Percentiles rank a stretch among this genome's conserved stretches.
phyloP scores from a whole-genome alignment of 208 protist species.

The Leishmania martiniquensis region DNA sequence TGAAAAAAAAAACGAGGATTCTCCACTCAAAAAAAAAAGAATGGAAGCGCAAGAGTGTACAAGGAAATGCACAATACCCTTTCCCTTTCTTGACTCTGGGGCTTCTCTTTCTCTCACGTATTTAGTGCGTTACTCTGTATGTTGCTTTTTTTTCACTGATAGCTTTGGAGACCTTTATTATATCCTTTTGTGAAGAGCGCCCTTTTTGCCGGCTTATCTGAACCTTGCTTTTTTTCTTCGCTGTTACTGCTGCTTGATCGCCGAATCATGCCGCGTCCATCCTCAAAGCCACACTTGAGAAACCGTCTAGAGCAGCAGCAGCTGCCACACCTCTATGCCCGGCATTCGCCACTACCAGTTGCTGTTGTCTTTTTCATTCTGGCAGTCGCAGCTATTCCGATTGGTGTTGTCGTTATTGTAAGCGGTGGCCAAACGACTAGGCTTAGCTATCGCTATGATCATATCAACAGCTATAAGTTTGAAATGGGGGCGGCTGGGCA shows the following conservation, averaged over 20 bases:
- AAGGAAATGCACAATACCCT: too few species aligned
- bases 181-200: background rate
- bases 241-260: background rate
- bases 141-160: too few species aligned
- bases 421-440: constrained; percentile 66
- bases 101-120: background rate
- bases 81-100: background rate
- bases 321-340: constrained; percentile 94
- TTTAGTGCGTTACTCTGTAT: background rate
- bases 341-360: constrained; percentile 93
- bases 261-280: constrained; percentile 14
- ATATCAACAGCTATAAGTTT: constrained; percentile 60
- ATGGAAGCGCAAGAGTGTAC: background rate
- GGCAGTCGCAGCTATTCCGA: constrained; percentile 91
- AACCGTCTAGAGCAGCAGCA: constrained; percentile 93
- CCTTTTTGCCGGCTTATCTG: background rate
- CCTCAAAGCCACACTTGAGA: constrained; percentile 44
- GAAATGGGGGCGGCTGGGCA: constrained; percentile 23
- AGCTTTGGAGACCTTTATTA: background rate
- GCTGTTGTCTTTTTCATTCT: constrained; percentile 94
- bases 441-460: constrained; percentile 75
- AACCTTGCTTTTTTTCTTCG: background rate
- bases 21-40: background rate
- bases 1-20: background rate
- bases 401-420: constrained; percentile 92